phyloP scores from a whole-genome alignment of 768 basidiomycete genomes.

The Asterophora lycoperdoides region DNA sequence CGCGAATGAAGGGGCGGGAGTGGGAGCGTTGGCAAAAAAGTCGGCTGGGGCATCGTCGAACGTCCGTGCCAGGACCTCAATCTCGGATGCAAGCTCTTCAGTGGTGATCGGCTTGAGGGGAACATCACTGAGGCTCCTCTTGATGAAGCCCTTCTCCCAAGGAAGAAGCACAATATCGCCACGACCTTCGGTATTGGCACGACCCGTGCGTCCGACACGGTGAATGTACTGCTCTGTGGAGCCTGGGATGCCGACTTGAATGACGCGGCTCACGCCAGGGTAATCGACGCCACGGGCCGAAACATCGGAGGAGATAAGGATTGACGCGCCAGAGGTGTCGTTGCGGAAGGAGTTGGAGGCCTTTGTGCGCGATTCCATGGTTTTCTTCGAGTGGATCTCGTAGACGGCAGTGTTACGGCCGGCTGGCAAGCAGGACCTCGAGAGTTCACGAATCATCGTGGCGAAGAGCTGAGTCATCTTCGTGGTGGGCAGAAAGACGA shows the following conservation, averaged over 20 bases:
- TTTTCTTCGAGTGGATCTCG: constrained; percentile 80
- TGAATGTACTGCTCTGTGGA: constrained; percentile 75
- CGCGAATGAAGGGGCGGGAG: not conserved
- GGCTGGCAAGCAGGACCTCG: constrained; percentile 42
- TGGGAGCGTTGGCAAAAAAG: constrained; percentile 25
- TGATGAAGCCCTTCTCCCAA: constrained; percentile 71
- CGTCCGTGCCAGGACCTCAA: constrained; percentile 41
- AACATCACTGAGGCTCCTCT: constrained; percentile 56
- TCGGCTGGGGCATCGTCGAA: constrained; percentile 42
- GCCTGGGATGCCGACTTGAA: constrained; percentile 83
- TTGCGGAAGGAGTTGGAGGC: constrained; percentile 60
- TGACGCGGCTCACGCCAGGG: constrained; percentile 81
- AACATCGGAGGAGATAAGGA: constrained; percentile 84
- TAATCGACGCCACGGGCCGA: constrained; percentile 90
- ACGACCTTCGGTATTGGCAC: constrained; percentile 57
- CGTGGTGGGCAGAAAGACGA: constrained; percentile 84
- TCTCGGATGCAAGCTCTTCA: constrained; percentile 41
- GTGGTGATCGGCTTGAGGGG: constrained; percentile 61
- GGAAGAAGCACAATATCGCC: constrained; percentile 79
- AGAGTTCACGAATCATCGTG: constrained; percentile 52
- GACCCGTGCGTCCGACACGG: constrained; percentile 81
- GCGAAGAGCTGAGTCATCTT: constrained; percentile 79
- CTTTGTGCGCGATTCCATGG: constrained; percentile 51
- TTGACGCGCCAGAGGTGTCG: constrained; percentile 46
- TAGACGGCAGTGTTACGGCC: constrained; percentile 51